These are phyloP conservation scores for Cladosporium sp. DNA, from an alignment of 2,329 filamentous ascomycete genomes.

Conservation along the genomic window DNA sequence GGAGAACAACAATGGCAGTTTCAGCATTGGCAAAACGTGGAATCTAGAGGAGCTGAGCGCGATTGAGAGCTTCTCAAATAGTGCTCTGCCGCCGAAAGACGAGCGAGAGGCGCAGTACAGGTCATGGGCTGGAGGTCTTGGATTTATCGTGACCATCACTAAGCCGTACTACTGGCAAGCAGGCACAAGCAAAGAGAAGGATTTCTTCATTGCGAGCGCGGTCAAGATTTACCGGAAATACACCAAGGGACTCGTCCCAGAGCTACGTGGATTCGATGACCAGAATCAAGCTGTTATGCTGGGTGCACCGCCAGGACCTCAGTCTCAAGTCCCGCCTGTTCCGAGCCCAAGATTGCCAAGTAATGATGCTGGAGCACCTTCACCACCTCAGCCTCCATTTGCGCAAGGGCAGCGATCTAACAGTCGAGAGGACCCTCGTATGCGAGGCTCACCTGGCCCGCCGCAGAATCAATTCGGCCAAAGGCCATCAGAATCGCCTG, in stretches of 20 bases:
- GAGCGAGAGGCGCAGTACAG: constrained; percentile 62
- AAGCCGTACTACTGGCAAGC: constrained; percentile 99
- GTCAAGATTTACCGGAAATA: constrained; percentile 98
- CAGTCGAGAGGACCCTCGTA: constrained; percentile 33
- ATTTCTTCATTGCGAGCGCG: constrained; percentile 95
- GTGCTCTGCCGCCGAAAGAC: constrained; percentile 46
- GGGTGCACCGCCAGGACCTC: constrained; percentile 41
- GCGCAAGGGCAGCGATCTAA: constrained; percentile 29
- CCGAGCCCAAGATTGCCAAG: constrained; percentile 4
- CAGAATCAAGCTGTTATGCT: constrained; percentile 75
- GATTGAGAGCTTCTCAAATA: constrained; percentile 75
- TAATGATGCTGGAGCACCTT: constrained; percentile 6
- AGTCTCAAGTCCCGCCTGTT: constrained; percentile 6
- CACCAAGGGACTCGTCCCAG: constrained; percentile 78
- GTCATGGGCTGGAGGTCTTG: constrained; percentile 77
- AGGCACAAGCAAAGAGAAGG: constrained; percentile 91
- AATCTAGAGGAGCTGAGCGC: constrained; percentile 83
- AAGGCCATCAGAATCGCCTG: constrained; percentile 22
- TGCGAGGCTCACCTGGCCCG: constrained; percentile 33
- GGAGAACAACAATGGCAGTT: constrained; percentile 89
- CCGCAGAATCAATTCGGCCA: constrained; percentile 31
- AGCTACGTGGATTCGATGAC: constrained; percentile 78
- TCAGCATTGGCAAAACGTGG: constrained; percentile 99
- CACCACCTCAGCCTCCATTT: constrained; percentile 32
- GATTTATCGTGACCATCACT: constrained; percentile 83